Evolutionary conservation across 2,329 filamentous ascomycete species (phyloP).

Genomic region (Hypomyces perniciosus): DNA sequence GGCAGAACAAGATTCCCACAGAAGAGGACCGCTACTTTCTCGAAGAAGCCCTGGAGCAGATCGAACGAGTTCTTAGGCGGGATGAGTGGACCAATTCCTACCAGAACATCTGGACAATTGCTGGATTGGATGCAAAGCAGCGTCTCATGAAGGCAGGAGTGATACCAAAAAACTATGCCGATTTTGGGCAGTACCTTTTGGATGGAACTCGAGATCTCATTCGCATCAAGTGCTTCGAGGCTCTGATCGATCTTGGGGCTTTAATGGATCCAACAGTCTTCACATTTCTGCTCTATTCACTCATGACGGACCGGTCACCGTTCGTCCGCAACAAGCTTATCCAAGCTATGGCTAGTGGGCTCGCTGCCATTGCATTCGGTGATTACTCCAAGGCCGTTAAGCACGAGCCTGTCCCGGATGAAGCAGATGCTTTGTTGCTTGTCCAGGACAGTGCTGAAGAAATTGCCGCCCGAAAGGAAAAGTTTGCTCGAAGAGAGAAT

Average conservation of each 20-base stretch:
- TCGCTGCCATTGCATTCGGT: conserved; percentile 59
- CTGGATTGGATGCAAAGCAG: conserved; percentile 56
- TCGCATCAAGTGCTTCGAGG: conserved; percentile 60
- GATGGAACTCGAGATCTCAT: conserved; percentile 58
- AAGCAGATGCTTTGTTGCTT: conserved; percentile 34
- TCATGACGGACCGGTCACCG: conserved; percentile 58
- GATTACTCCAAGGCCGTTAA: conserved; percentile 46
- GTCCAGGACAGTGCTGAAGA: conserved; percentile 39
- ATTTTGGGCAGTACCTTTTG: conserved; percentile 59
- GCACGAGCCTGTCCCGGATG: conserved; percentile 31
- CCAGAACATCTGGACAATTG: conserved; percentile 60
- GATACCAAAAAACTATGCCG: conserved; percentile 46
- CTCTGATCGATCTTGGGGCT: conserved; percentile 57
- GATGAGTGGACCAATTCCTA: conserved; percentile 65
- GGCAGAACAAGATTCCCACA: conserved; percentile 39
- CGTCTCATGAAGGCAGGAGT: conserved; percentile 59
- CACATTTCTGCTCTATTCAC: conserved; percentile 49
- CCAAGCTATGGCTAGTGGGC: conserved; percentile 51
- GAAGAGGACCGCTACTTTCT: conserved; percentile 45
- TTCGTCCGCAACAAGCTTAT: conserved; percentile 57
- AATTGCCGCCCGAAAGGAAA: conserved; percentile 54
- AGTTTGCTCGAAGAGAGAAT: conserved; percentile 61
- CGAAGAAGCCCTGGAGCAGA: conserved; percentile 52
- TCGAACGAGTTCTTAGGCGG: conserved; percentile 60
- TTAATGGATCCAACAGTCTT: conserved; percentile 51